Evolutionary conservation across 495 filamentous ascomycete genomes (phyloP).

Genomic region (Neurospora tetraspora): DNA sequence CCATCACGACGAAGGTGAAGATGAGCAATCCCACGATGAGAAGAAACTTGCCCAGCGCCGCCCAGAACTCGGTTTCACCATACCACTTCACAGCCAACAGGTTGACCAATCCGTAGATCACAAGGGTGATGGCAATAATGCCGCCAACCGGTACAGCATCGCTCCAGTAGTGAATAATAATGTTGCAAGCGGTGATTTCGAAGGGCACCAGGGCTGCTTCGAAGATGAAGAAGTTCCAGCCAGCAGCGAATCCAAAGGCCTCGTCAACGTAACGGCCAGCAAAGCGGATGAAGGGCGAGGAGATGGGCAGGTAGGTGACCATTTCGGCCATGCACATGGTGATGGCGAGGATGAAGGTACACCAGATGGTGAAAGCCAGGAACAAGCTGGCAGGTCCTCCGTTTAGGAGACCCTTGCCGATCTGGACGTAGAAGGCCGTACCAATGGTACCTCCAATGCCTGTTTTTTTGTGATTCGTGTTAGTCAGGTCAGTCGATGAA

Average conservation of each 20-base stretch:
- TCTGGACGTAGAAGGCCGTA: slow-evolving; percentile 35
- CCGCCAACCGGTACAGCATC: slow-evolving; percentile 51
- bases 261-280: slow-evolving; percentile 74
- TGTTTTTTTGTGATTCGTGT: slow-evolving; percentile 36
- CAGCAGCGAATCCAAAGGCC: slow-evolving; percentile 53
- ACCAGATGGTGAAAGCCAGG: slow-evolving; percentile 67
- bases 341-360: slow-evolving; percentile 57
- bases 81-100: slow-evolving; percentile 55
- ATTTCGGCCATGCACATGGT: slow-evolving; percentile 67
- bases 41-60: slow-evolving; percentile 56
- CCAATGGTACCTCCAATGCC: slow-evolving; percentile 50
- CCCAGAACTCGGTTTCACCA: slow-evolving; percentile 49
- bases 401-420: slow-evolving; percentile 55
- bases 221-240: slow-evolving; percentile 70
- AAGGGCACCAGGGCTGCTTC: slow-evolving; percentile 60
- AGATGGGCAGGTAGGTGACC: slow-evolving; percentile 73
- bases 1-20: slow-evolving; percentile 67
- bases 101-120: slow-evolving; percentile 52
- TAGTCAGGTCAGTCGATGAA: background rate
- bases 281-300: slow-evolving; percentile 74
- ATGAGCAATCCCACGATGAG: slow-evolving; percentile 57
- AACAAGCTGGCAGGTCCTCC: slow-evolving; percentile 71
- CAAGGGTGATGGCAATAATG: slow-evolving; percentile 52
- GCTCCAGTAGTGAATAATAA: slow-evolving; percentile 61
- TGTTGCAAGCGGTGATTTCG: slow-evolving; percentile 58